Conservation (phyloP, 306 rosid species). For the Canavalia ensiformis region DNA sequence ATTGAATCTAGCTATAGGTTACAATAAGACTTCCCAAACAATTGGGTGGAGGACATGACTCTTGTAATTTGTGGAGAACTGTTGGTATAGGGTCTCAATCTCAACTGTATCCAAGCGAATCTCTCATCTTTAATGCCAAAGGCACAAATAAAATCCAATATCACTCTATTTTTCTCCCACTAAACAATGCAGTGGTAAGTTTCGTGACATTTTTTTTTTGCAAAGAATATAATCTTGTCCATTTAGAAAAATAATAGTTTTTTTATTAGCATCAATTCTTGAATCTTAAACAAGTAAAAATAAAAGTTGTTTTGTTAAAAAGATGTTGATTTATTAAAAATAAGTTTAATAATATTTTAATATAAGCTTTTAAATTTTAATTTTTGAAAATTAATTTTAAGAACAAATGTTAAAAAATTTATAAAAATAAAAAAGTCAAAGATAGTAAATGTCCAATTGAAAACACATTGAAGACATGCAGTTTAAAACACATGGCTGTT, state of each 20-base stretch:
- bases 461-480: conserved; percentile 27
- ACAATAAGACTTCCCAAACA: background rate
- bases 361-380: too few species aligned
- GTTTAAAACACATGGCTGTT: background rate
- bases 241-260: background rate
- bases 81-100: conserved; percentile 47
- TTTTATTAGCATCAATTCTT: background rate
- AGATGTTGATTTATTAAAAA: background rate
- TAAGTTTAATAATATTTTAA: too few species aligned
- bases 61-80: conserved; percentile 40
- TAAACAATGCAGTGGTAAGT: conserved; percentile 12
- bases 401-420: background rate
- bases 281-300: background rate
- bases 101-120: conserved; percentile 42
- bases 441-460: background rate
- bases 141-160: conserved; percentile 3
- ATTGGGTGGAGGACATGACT: conserved; percentile 34
- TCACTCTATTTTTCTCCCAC: conserved; percentile 21
- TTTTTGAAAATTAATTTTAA: too few species aligned
- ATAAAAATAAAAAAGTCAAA: background rate
- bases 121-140: conserved; percentile 43
- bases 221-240: conserved; percentile 13
- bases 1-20: conserved; percentile 17
- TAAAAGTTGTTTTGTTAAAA: background rate
- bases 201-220: background rate